These are phyloP conservation scores for Vitis riparia DNA, from an alignment of 164 flowering plant species.

Conservation along the genomic window DNA sequence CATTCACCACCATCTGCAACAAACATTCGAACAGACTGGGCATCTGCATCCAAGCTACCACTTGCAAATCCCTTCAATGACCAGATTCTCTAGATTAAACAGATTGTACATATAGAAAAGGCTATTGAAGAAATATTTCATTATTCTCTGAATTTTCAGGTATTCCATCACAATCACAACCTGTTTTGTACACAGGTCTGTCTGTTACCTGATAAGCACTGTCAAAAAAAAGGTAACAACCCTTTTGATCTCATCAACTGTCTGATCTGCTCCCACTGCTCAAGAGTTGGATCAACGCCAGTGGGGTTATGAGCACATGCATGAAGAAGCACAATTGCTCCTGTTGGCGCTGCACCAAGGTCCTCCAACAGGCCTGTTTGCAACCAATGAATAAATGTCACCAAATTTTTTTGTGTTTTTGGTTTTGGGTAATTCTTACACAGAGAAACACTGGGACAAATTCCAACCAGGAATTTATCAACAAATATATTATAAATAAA, in stretches of 20 bases:
- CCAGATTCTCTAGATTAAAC: not conserved
- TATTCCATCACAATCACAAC: too few species aligned
- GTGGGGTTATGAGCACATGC: conserved; percentile 96
- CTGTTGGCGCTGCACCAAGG: conserved; percentile 80
- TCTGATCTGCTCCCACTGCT: conserved; percentile 97
- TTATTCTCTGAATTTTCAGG: too few species aligned
- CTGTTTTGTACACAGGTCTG: too few species aligned
- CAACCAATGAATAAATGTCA: not conserved
- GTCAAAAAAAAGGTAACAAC: conserved; percentile 92
- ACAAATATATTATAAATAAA: too few species aligned
- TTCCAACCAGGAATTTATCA: too few species aligned
- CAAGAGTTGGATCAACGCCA: conserved; percentile 94
- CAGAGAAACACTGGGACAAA: too few species aligned
- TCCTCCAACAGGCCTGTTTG: conserved; percentile 84
- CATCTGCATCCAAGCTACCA: conserved; percentile 95
- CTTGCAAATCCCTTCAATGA: conserved; percentile 88
- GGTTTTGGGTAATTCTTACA: too few species aligned
- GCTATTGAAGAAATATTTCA: too few species aligned
- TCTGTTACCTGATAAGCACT: conserved; percentile 91
- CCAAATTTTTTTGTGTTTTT: too few species aligned
- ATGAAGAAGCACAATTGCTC: conserved; percentile 50
- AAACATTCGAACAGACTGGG: conserved; percentile 88
- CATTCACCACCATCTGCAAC: conserved; percentile 98
- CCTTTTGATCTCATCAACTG: conserved; percentile 79
- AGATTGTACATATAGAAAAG: too few species aligned